phyloP scores from a whole-genome alignment of 768 basidiomycete species.

The Auriculariales sp. region DNA sequence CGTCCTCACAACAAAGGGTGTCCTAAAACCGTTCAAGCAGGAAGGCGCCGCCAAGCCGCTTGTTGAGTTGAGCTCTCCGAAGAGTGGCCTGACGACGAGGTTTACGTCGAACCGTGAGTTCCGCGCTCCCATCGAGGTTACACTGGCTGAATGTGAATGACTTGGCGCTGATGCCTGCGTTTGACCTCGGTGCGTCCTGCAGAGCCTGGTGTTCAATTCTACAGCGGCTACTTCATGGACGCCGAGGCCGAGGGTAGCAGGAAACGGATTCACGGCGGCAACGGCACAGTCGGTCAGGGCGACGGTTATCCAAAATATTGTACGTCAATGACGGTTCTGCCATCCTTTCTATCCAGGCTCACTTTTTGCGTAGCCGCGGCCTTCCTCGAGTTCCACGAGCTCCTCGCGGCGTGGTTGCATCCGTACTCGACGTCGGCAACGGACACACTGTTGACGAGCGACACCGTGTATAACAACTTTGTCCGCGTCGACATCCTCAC shows the following conservation, averaged over 20 bases:
- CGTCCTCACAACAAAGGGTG: constrained; percentile 29
- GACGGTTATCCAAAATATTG: constrained; percentile 47
- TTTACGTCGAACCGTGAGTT: constrained; percentile 61
- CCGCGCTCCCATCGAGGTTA: background rate
- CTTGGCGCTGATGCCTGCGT: background rate
- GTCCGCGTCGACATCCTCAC: constrained; percentile 37
- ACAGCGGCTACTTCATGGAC: constrained; percentile 42
- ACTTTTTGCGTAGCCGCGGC: constrained; percentile 32
- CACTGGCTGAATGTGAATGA: background rate
- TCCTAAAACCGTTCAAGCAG: constrained; percentile 15
- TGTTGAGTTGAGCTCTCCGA: constrained; percentile 37
- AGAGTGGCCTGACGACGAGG: constrained; percentile 42
- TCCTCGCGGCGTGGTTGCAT: constrained; percentile 52
- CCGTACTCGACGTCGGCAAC: constrained; percentile 33
- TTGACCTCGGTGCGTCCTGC: background rate
- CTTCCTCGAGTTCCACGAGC: constrained; percentile 58
- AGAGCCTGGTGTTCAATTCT: constrained; percentile 70
- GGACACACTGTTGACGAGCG: constrained; percentile 53
- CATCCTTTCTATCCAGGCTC: constrained; percentile 2
- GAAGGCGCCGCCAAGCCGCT: constrained; percentile 25
- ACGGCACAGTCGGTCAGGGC: constrained; percentile 36
- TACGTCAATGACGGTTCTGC: constrained; percentile 13
- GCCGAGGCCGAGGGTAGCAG: constrained; percentile 35
- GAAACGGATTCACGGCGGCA: constrained; percentile 65
- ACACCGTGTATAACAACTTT: constrained; percentile 63